Base-by-base conservation (phyloP, 1,284 basidiomycete species). In the Malassezia sympodialis region DNA sequence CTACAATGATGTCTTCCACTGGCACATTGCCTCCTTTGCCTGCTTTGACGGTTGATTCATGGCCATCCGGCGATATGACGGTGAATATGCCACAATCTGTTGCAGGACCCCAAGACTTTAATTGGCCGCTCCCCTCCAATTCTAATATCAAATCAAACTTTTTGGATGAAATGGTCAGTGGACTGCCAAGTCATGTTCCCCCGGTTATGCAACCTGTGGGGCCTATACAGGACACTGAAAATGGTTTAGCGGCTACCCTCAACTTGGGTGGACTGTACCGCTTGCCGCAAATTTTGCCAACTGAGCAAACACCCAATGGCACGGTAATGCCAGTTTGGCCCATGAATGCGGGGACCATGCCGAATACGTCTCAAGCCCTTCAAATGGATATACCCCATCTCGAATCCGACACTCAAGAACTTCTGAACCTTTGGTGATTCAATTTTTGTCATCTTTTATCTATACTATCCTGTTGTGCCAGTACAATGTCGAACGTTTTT, bases 281-380 rank as follows among this genome's bases (percentile, higher is more conserved):
- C 4, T 26, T 49, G 32, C 46, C 46, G 15, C 21, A 21, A n/a
- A 39, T 39, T 35, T 8, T 27, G n/a, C 32, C 19, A 2, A 26
- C 27, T 4, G 31, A 35, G n/a, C 31, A 32, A 14, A 24, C 23
- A 14, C 8, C 32, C 11, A 31, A 24, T n/a, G 37, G 41, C 6
- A 49, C 46, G 7, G 15, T 49, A 23, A 49, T 55, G 53, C 53
- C 53, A 4, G 30, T 49, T 23, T 55, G 46, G 46, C 47, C 53
- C 14, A 48, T 42, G 24, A 43, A 47, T 19, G 30, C 34, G 6
- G 44, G 32, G 7, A 31, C 8, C 21, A 50, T 42, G 48, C 48
- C 48, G 8, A 50, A 50, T 32, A 32, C 30, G 14, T 42, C 39
- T n/a, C 48, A 50, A 15, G 37, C 39, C 10, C 28, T 50, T 17